Conservation (phyloP, 2,329 filamentous ascomycete species). For the Diatrype stigma region DNA sequence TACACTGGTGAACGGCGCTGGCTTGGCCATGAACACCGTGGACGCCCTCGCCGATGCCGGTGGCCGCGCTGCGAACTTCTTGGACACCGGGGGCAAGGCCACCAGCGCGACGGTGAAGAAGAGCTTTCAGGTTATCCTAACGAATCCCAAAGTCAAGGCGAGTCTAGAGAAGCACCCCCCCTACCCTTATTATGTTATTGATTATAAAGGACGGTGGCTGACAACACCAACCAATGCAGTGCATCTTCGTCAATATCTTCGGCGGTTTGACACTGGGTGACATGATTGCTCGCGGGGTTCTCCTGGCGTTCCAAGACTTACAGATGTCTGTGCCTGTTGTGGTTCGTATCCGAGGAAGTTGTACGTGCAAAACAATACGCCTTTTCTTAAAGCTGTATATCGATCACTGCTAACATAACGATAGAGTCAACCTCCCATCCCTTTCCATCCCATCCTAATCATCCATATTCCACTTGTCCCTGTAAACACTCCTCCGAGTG, state of each 20-base stretch:
- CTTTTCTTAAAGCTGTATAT: too few species aligned
- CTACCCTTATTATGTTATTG: not conserved
- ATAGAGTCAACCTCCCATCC: not conserved
- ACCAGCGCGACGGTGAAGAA: slow-evolving; percentile 76
- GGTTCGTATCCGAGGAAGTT: slow-evolving; percentile 66
- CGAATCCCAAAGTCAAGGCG: slow-evolving; percentile 67
- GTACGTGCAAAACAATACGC: not conserved
- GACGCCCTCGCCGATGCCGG: slow-evolving; percentile 69
- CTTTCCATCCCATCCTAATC: not conserved
- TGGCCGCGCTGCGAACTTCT: slow-evolving; percentile 73
- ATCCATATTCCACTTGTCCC: not conserved
- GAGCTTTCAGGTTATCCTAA: slow-evolving; percentile 69
- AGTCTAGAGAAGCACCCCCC: slow-evolving; percentile 40
- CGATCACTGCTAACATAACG: not conserved
- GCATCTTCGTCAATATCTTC: slow-evolving; percentile 56
- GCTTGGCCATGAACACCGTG: slow-evolving; percentile 86
- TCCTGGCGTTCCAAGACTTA: slow-evolving; percentile 68
- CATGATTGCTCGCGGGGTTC: slow-evolving; percentile 74
- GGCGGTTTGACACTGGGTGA: slow-evolving; percentile 64
- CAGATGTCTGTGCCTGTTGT: slow-evolving; percentile 66
- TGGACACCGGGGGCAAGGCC: slow-evolving; percentile 87
- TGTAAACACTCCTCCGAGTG: not conserved
- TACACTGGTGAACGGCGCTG: slow-evolving; percentile 84
- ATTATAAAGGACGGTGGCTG: too few species aligned
- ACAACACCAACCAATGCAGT: slow-evolving; percentile 12